Conservation (phyloP, 2,329 filamentous ascomycete species). For the Ceratocystis cubensis region DNA sequence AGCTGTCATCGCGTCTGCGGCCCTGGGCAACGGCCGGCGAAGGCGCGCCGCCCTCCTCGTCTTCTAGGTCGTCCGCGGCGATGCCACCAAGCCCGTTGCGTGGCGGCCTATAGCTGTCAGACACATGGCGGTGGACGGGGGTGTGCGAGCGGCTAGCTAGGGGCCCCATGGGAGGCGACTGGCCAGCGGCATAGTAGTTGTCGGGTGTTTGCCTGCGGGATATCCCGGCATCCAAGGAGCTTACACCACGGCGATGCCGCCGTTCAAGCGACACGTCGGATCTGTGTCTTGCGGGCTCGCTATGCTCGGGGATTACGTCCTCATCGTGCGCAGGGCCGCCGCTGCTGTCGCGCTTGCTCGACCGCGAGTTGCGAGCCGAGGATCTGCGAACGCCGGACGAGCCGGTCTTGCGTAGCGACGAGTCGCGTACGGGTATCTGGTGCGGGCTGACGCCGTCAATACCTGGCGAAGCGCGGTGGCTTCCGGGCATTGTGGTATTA, state of each 20-base stretch:
- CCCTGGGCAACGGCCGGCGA: conserved; percentile 56
- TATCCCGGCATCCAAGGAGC: conserved; percentile 15
- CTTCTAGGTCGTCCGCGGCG: conserved; percentile 27
- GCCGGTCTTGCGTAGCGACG: conserved; percentile 49
- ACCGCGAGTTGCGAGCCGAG: conserved; percentile 37
- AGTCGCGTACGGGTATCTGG: conserved; percentile 54
- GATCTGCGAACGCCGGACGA: conserved; percentile 40
- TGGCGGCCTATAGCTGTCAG: conserved; percentile 16
- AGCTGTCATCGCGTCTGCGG: conserved; percentile 38
- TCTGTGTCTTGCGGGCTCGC: conserved; percentile 26
- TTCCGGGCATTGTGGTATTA: too few relatives aligned
- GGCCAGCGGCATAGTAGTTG: not conserved
- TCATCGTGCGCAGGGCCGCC: conserved; percentile 23
- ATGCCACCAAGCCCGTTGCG: not conserved
- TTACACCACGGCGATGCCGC: conserved; percentile 16
- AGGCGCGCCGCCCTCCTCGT: conserved; percentile 52
- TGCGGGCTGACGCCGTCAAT: conserved; percentile 31
- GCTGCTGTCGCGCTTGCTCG: conserved; percentile 35
- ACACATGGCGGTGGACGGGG: conserved; percentile 13
- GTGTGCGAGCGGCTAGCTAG: not conserved
- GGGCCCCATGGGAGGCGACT: not conserved
- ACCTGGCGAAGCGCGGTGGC: conserved; percentile 26
- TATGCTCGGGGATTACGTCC: conserved; percentile 34
- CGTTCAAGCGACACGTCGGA: not conserved
- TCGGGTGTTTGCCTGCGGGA: conserved; percentile 8